These are phyloP conservation scores for Puccinia triticina DNA, from an alignment of 1,284 basidiomycete genomes.

Conservation along the genomic window DNA sequence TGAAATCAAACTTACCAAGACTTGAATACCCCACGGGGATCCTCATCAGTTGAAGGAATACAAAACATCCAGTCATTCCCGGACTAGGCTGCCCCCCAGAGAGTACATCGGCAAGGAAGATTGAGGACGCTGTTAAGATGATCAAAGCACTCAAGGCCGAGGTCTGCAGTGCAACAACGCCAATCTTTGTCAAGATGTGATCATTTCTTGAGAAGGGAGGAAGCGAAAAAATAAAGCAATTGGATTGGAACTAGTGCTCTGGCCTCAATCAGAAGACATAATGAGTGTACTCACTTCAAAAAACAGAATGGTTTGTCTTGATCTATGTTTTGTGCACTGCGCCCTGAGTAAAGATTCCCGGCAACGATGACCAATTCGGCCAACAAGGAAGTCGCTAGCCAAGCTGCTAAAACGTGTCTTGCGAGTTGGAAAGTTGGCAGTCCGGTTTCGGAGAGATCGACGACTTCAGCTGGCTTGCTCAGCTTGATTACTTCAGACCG, in stretches of 20 bases:
- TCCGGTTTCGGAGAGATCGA: background rate
- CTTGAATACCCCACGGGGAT: constrained; percentile 11
- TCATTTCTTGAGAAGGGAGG: background rate
- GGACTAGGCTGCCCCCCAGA: background rate
- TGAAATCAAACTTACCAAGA: background rate
- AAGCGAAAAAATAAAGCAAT: background rate
- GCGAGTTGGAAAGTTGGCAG: constrained; percentile 23
- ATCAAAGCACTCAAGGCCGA: constrained; percentile 12
- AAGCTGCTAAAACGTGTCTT: background rate
- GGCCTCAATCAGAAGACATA: background rate
- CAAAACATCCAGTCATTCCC: constrained; percentile 6
- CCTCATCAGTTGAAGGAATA: constrained; percentile 6
- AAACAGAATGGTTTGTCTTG: constrained; percentile 5
- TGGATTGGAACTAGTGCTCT: background rate
- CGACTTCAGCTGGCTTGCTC: background rate
- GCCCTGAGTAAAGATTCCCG: constrained; percentile 18
- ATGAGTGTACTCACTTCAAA: background rate
- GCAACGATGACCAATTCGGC: background rate
- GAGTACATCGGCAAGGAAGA: background rate
- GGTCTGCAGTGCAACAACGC: constrained; percentile 21
- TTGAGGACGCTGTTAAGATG: background rate
- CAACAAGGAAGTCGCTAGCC: constrained; percentile 15
- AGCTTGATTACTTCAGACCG: constrained; percentile 18
- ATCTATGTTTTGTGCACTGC: background rate
- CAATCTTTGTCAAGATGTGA: background rate